Evolutionary conservation across 1,284 basidiomycete genomes (phyloP).

Genomic region (Cryptococcus maquisensis): DNA sequence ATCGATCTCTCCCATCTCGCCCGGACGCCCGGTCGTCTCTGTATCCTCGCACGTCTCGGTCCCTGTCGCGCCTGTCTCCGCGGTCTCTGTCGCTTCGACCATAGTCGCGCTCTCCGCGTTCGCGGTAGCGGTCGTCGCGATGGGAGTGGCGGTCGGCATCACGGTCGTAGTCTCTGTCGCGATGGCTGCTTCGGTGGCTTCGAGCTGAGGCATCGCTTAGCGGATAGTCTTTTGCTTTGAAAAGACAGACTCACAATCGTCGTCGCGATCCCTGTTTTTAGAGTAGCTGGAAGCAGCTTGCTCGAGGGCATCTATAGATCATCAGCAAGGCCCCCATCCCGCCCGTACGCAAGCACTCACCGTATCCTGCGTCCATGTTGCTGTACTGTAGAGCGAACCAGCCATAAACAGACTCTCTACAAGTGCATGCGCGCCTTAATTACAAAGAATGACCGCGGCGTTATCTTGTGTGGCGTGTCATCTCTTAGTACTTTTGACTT

Average conservation of each 20-base stretch:
- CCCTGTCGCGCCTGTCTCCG: slow-evolving; percentile 4
- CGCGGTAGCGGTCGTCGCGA: slow-evolving; percentile 9
- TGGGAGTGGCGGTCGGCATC: slow-evolving; percentile 6
- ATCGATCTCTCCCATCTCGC: slow-evolving; percentile 15
- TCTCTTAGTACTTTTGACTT: no score
- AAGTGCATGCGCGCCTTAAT: no score
- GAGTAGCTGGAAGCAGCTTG: slow-evolving; percentile 26
- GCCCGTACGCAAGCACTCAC: slow-evolving; percentile 7
- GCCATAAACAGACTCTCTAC: neutral
- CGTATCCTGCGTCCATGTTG: slow-evolving; percentile 34
- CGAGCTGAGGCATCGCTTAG: slow-evolving; percentile 5
- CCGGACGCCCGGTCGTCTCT: slow-evolving; percentile 9
- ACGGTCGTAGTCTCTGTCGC: slow-evolving; percentile 8
- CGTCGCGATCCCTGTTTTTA: slow-evolving; percentile 17
- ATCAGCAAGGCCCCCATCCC: neutral
- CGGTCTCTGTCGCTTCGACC: slow-evolving; percentile 5
- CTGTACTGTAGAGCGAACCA: no score
- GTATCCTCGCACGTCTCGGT: slow-evolving; percentile 7
- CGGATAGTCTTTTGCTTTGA: neutral
- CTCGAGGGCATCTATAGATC: slow-evolving; percentile 22
- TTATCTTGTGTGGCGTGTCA: no score
- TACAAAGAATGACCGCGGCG: no score
- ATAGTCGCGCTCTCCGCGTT: neutral
- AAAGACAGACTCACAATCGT: slow-evolving; percentile 14
- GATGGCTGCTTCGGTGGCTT: slow-evolving; percentile 18